Base-by-base conservation (phyloP, 208 protist species). In the Acanthamoeba comandoni region DNA sequence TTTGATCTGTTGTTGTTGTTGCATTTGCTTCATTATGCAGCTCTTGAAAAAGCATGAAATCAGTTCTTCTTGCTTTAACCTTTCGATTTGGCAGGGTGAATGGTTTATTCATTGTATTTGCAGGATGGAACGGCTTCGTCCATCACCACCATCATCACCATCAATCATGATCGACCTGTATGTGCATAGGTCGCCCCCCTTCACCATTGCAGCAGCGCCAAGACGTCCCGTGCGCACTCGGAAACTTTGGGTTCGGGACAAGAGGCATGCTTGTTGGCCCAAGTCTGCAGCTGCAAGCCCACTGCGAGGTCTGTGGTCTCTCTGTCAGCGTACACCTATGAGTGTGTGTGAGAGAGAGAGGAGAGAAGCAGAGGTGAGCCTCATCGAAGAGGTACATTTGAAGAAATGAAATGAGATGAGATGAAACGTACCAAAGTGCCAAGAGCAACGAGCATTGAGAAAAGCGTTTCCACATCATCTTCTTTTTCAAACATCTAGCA, bases 381-480 rank as follows among this genome's bases (percentile, higher is more conserved):
- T n/a, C n/a, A n/a, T n/a, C n/a, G n/a, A n/a, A n/a, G n/a, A n/a
- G n/a, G n/a, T n/a, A n/a, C 11, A 24, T 29, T 24, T 22, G 8
- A 24, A 0, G 17, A 73, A 24, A 31, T 49, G 29, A 77, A 77
- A 31, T 8, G 52, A 49, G 35, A 77, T 15, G 15, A 8, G 31
- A 0, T 19, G 31, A 9, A 9, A 39, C 12, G 43, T 80, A 80
- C 70, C 43, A 80, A 22, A 19, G 70, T 80, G 70, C 70, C 70
- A 9, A 80, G 70, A 15, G 70, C 17, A 29, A 80, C 29, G 31
- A 80, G 70, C 22, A 80, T 39, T 24, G 70, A 51, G 43, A 58
- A 80, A 29, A 80, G 70, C 39, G 70, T 80, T 29, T 80, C 70
- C 48, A 51, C n/a, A 11, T 80, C 70, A 3, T 53, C 70, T 35